Base-by-base conservation (phyloP, 2,329 filamentous ascomycete species). In the Venturia carpophila region DNA sequence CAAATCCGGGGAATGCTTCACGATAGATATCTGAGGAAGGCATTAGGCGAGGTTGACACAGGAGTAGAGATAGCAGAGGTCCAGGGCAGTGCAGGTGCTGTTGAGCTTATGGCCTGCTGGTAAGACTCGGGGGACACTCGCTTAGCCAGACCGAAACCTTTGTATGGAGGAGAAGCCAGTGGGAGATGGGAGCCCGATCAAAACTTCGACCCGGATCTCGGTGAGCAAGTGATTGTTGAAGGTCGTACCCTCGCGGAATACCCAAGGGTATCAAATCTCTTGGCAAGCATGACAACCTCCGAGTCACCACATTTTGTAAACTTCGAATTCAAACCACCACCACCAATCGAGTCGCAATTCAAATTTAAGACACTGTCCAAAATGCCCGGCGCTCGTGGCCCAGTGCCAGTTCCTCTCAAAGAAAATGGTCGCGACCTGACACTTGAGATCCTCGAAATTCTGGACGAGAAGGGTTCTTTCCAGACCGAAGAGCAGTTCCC, bases 381-480 rank as follows among this genome's bases (percentile, higher is more conserved):
- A 64, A 80, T 80, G 78, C 74, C 76, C 67, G 77, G 77, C 72
- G 75, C 74, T 68, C 76, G 79, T 67, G 79, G 79, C 69, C 77
- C 79, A 45, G 79, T 81, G 67, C 79, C 79, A 56, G 76, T 80
- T 56, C 76, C 75, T 45, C 68, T 71, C 65, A 71, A 42, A 15
- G 45, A 34, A 21, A 63, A 41, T 39, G 43, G 30, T 39, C 74
- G 73, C 68, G 78, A 81, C 71, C 82, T 95, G 69, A 85, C 89
- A 65, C 87, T 92, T 80, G 87, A 92, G 76, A 86, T 97, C 69
- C 85, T 96, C 68, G 89, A 95, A 71, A 83, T 92, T 27, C 76
- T 82, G 68, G 77, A 77, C 68, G 71, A 73, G 37, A 76, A 78
- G 67, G 66, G 77, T 11, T 82, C 86, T 68, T 76, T 81, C 24